These are phyloP conservation scores for Vinca major DNA, from an alignment of 305 asterid genomes.

Conservation along the genomic window DNA sequence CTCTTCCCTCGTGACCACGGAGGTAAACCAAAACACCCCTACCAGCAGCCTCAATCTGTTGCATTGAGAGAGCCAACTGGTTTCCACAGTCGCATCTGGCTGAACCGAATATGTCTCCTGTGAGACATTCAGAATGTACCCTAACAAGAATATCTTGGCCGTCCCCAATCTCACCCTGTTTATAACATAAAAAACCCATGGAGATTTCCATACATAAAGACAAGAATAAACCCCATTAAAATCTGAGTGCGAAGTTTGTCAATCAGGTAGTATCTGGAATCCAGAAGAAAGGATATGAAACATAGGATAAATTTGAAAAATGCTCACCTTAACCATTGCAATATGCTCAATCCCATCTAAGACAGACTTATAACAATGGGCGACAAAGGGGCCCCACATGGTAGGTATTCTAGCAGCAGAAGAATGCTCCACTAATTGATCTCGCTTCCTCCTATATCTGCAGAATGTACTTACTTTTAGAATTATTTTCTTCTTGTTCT, in stretches of 20 bases:
- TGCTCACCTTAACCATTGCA: constrained; percentile 90
- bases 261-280: not conserved
- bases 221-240: not conserved
- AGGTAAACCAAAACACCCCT: constrained; percentile 81
- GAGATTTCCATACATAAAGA: not conserved
- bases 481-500: not conserved
- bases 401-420: constrained; percentile 94
- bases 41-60: constrained; percentile 87
- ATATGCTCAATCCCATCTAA: constrained; percentile 95
- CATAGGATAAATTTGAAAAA: not conserved
- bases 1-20: constrained; percentile 97
- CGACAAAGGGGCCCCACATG: constrained; percentile 88
- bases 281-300: not conserved
- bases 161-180: constrained; percentile 88
- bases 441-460: constrained; percentile 90
- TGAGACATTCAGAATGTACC: constrained; percentile 94
- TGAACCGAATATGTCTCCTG: constrained; percentile 95
- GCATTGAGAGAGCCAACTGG: constrained; percentile 91
- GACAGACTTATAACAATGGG: constrained; percentile 78
- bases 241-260: not conserved
- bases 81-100: constrained; percentile 95
- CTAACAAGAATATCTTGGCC: constrained; percentile 83
- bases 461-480: constrained; percentile 18
- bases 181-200: constrained; percentile 8
- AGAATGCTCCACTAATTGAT: constrained; percentile 70